Conservation (phyloP, 2,329 filamentous ascomycete species). For the Dactylellina parvicollis region DNA sequence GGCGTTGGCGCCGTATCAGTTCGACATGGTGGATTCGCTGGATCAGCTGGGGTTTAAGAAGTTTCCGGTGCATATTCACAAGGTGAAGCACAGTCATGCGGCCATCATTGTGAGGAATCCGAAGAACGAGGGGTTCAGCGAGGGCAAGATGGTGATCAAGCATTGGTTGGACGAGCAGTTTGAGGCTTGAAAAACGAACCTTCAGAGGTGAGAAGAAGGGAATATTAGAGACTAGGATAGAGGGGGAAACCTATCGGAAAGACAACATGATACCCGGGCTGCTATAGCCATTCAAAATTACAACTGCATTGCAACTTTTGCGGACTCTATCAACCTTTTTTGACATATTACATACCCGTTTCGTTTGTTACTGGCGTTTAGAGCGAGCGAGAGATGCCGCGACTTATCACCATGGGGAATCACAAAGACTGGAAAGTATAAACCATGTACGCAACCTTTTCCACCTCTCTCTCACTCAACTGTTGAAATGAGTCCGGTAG, state of each 20-base stretch:
- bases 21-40: conserved; percentile 81
- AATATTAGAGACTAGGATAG: not conserved
- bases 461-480: too few relatives aligned
- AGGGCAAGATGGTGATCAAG: conserved; percentile 79
- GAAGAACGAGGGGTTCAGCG: conserved; percentile 73
- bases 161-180: conserved; percentile 87
- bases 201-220: not conserved
- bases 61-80: conserved; percentile 78
- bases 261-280: not conserved
- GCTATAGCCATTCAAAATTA: too few relatives aligned
- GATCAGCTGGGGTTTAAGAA: conserved; percentile 74
- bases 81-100: conserved; percentile 82
- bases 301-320: not conserved
- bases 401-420: too few relatives aligned
- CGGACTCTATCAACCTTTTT: not conserved
- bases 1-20: conserved; percentile 81
- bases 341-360: not conserved
- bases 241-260: not conserved
- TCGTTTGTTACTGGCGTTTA: not conserved
- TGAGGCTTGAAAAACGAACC: conserved; percentile 58
- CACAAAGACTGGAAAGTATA: too few relatives aligned
- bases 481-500: too few relatives aligned
- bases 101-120: conserved; percentile 82
- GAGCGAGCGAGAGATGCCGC: not conserved
- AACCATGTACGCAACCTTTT: too few relatives aligned